These are phyloP conservation scores for Cladobotryum protrusum DNA, from an alignment of 2,329 filamentous ascomycete genomes.

Conservation along the genomic window DNA sequence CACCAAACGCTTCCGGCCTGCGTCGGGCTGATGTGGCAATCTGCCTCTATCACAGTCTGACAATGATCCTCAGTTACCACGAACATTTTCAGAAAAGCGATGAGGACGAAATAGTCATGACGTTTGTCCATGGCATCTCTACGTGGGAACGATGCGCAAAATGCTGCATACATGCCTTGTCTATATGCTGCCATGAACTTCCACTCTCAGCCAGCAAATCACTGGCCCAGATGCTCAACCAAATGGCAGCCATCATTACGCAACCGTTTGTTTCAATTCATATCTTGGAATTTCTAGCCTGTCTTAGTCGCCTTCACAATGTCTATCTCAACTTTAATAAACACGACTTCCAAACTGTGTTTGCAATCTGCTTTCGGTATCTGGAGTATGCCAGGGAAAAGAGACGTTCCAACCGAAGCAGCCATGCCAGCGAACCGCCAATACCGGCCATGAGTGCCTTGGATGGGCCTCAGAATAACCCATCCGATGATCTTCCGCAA, in stretches of 20 bases:
- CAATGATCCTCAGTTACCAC: constrained; percentile 86
- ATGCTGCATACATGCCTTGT: constrained; percentile 88
- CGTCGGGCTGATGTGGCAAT: constrained; percentile 85
- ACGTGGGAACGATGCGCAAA: constrained; percentile 83
- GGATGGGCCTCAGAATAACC: constrained; percentile 20
- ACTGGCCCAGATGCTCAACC: constrained; percentile 78
- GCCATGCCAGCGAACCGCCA: constrained; percentile 37
- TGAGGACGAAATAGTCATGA: constrained; percentile 80
- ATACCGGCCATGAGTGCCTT: constrained; percentile 19
- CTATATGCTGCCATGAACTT: constrained; percentile 91
- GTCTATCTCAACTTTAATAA: constrained; percentile 85
- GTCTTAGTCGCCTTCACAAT: constrained; percentile 75
- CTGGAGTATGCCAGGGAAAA: constrained; percentile 79
- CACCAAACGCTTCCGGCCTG: constrained; percentile 69
- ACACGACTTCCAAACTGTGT: constrained; percentile 88
- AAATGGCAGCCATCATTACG: constrained; percentile 94
- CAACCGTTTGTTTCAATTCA: constrained; percentile 88
- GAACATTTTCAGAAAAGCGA: constrained; percentile 76
- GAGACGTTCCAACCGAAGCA: constrained; percentile 42
- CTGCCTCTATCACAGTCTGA: constrained; percentile 80
- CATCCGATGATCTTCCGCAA: constrained; percentile 71
- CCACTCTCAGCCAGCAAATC: constrained; percentile 81
- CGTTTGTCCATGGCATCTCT: constrained; percentile 79
- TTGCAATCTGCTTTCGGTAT: constrained; percentile 92
- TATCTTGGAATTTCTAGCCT: constrained; percentile 90